Evolutionary conservation across 1,284 basidiomycete species (phyloP).

Genomic region (Xerocomus nothofagi): DNA sequence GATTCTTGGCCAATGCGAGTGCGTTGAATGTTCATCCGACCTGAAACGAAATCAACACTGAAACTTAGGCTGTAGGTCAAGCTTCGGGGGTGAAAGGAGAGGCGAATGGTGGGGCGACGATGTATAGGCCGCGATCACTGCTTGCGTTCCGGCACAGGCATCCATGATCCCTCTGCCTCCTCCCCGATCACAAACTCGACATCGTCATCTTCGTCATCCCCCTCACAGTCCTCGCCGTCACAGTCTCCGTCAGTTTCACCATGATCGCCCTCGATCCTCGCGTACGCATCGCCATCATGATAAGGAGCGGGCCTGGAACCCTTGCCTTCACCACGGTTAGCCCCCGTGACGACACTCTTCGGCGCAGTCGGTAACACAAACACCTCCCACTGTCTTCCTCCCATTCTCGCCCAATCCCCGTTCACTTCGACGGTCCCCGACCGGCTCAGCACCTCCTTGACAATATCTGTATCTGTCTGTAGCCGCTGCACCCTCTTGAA

Average conservation of each 20-base stretch:
- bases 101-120: not conserved
- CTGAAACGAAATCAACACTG: conserved; percentile 6
- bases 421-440: conserved; percentile 75
- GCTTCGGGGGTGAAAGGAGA: not conserved
- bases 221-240: conserved; percentile 30
- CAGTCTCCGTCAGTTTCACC: conserved; percentile 29
- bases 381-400: conserved; percentile 52
- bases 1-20: conserved; percentile 13
- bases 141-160: conserved; percentile 43
- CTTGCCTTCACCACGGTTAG: not conserved
- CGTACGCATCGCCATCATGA: not conserved
- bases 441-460: conserved; percentile 69
- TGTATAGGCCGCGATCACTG: conserved; percentile 10
- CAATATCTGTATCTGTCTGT: conserved; percentile 64
- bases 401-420: conserved; percentile 68
- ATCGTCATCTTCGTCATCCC: conserved; percentile 57
- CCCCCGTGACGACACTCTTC: conserved; percentile 39
- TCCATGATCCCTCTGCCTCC: conserved; percentile 41
- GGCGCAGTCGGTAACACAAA: conserved; percentile 75
- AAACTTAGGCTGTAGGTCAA: conserved; percentile 12
- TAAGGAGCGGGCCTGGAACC: not conserved
- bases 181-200: conserved; percentile 52
- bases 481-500: conserved; percentile 83
- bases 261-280: conserved; percentile 21
- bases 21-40: conserved; percentile 22